Base-by-base conservation (phyloP, 148 eudicot species). In the Cornus controversa region DNA sequence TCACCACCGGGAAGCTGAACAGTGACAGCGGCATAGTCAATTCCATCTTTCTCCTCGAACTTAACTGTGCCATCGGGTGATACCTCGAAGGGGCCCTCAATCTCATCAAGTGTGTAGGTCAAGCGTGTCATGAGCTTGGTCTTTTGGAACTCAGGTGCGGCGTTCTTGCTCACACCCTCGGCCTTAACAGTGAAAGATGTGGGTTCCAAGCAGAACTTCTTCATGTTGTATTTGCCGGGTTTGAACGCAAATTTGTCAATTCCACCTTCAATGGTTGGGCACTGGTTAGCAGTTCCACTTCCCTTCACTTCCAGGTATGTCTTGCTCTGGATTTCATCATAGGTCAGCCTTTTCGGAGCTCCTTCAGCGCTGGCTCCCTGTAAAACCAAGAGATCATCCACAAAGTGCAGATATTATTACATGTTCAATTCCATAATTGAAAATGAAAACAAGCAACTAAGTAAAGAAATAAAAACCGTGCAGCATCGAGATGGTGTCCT, bases 1-100 rank as follows among this genome's bases (percentile, higher is more conserved):
- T 96, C 98, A 18, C 99, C 99, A 0, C 99, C 99, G 0, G 99
- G 99, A 13, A 96, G 91, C 79, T 96, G 99, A 14, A 96, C 99
- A 0, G 99, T 96, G 73, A 96, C 99, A 10, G 99, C 99, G 0
- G 99, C 99, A 26, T 93, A 96, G 84, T 96, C 99, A 65, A 96
- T 96, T 10, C 99, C 99, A 28, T 96, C 98, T 79, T 96, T 96
- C 85, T 96, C 99, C 95, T 90, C 98, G 7, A 96, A 96, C 78
- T 93, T 96, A 29, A 96, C 79, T 0, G 85, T 82, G 20, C 99
- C 98, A 60, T 96, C 98, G 0, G 89, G 34, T 8, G 90, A 82
- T 31, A 96, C 98, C 58, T 92, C 98, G 24, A 96, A 93, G 50
- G 99, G 97, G 3, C 99, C 98, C 86, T 96, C 98, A 2, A 96